Evolutionary conservation across 768 basidiomycete genomes (phyloP).

Genomic region (Serendipita sp.): DNA sequence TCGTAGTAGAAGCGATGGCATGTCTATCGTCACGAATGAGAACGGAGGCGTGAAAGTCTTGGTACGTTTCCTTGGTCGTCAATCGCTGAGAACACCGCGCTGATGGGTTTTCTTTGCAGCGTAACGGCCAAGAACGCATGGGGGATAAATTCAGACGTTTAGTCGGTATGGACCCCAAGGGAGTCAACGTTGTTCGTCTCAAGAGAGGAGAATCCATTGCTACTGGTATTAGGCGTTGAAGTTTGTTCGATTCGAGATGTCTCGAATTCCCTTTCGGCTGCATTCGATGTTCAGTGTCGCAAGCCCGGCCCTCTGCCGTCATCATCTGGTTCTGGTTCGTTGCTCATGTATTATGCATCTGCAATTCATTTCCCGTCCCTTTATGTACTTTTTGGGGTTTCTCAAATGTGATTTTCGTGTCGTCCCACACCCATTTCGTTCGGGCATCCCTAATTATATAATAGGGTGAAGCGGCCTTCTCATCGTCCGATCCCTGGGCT

Average conservation of each 20-base stretch:
- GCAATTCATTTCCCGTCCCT: neutral
- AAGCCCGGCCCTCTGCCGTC: neutral
- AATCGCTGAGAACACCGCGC: neutral
- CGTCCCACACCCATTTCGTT: too few species aligned
- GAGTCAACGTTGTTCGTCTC: conserved; percentile 1
- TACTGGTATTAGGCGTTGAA: neutral
- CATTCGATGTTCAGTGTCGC: neutral
- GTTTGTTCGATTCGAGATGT: neutral
- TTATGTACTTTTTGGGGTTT: neutral
- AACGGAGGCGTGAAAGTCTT: neutral
- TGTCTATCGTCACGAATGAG: neutral
- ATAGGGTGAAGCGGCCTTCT: too few species aligned
- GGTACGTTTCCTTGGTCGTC: neutral
- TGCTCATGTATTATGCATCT: neutral
- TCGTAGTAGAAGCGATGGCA: neutral
- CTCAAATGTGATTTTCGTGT: neutral
- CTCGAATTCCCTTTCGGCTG: too few species aligned
- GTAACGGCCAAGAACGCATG: conserved; percentile 3
- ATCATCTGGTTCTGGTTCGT: neutral
- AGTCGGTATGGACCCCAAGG: conserved; percentile 1
- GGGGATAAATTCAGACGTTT: neutral
- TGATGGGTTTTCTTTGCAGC: neutral
- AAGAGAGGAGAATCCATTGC: neutral
- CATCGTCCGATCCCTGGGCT: too few species aligned
- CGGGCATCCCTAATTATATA: too few species aligned